Evolutionary conservation across 306 rosid genomes (phyloP).

Genomic region (Gleditsia sinensis): DNA sequence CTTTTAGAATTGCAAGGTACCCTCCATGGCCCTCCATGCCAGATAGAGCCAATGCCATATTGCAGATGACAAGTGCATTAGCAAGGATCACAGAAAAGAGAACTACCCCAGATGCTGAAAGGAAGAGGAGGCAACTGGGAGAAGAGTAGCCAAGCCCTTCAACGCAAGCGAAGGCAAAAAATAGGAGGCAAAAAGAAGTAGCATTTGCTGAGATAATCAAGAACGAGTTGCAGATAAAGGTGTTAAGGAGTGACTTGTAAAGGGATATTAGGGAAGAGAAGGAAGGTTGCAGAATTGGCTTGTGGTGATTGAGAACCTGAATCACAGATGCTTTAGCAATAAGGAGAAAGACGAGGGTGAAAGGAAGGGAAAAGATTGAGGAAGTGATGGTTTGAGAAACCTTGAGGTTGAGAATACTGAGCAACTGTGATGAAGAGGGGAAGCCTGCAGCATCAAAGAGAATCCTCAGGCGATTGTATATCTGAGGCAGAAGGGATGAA

Average conservation of each 20-base stretch:
- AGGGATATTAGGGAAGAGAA: conserved; percentile 47
- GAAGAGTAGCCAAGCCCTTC: conserved; percentile 56
- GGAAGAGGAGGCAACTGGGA: conserved; percentile 40
- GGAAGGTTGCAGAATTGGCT: conserved; percentile 41
- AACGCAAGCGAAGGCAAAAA: conserved; percentile 62
- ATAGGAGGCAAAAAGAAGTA: conserved; percentile 60
- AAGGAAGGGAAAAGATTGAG: conserved; percentile 71
- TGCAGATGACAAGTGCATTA: conserved; percentile 71
- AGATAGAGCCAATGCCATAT: conserved; percentile 66
- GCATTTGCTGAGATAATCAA: conserved; percentile 79
- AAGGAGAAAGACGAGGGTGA: conserved; percentile 76
- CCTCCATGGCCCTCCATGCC: conserved; percentile 76
- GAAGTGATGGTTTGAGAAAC: conserved; percentile 83
- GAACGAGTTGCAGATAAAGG: conserved; percentile 64
- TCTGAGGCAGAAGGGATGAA: conserved; percentile 53
- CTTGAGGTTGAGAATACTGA: conserved; percentile 61
- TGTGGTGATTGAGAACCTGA: conserved; percentile 56
- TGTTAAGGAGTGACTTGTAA: conserved; percentile 61
- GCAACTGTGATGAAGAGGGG: conserved; percentile 66
- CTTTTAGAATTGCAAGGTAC: conserved; percentile 65
- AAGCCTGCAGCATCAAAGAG: conserved; percentile 85
- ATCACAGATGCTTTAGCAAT: conserved; percentile 65
- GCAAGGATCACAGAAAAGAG: conserved; percentile 86
- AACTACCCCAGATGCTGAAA: conserved; percentile 75
- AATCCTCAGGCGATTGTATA: conserved; percentile 52